Percentiles rank a stretch among this genome's conserved stretches.
Conservation (phyloP, 2,329 filamentous ascomycete species). For the Shiraia bambusicola region DNA sequence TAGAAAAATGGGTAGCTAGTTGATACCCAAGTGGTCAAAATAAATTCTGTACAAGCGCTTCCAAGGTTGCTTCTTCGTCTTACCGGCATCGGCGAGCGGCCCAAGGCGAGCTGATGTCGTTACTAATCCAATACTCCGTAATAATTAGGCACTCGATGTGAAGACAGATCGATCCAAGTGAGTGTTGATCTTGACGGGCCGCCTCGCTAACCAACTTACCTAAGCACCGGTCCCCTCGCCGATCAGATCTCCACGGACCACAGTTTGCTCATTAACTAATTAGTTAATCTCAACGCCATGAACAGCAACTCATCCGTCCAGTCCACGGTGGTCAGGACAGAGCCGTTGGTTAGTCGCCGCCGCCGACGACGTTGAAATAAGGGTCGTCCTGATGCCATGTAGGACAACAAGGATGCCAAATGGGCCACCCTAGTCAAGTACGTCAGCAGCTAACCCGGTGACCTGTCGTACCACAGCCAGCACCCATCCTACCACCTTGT, state of each 20-base stretch:
- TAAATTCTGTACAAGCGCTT: no score
- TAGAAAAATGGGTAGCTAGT: no score
- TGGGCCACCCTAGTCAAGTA: slow-evolving; percentile 47
- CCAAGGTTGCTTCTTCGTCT: no score
- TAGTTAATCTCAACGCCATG: neutral
- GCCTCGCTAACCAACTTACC: neutral
- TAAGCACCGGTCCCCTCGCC: neutral
- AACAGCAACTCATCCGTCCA: slow-evolving; percentile 17
- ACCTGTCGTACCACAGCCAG: neutral
- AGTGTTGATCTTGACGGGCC: slow-evolving; percentile 9
- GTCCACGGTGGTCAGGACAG: slow-evolving; percentile 39
- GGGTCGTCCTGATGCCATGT: slow-evolving; percentile 13
- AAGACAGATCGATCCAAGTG: no score
- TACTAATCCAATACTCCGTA: no score
- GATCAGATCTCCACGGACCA: slow-evolving; percentile 20
- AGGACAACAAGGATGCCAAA: slow-evolving; percentile 44
- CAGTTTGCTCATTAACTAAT: no score
- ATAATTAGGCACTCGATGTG: no score
- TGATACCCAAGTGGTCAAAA: no score
- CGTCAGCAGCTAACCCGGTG: slow-evolving; percentile 4
- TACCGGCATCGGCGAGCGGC: no score
- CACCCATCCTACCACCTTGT: neutral
- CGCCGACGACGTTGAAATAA: neutral
- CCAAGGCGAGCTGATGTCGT: no score
- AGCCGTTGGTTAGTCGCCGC: slow-evolving; percentile 35